These are phyloP conservation scores for Biscutella laevigata DNA, from an alignment of 441 rosid genomes.

Conservation along the genomic window DNA sequence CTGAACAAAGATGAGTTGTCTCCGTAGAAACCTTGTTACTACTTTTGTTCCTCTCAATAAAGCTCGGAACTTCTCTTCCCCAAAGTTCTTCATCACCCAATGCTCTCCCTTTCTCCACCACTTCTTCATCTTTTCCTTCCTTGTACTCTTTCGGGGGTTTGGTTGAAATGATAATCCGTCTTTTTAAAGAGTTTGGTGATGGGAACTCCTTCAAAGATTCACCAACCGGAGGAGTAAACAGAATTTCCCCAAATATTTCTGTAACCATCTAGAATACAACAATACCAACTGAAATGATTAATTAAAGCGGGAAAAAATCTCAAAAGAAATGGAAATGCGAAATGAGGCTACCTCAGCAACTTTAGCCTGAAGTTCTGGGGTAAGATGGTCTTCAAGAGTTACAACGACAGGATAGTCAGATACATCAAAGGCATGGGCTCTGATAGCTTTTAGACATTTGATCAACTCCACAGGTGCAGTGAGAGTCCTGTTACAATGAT, in stretches of 20 bases:
- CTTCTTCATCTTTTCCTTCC: conserved; percentile 40
- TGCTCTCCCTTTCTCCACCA: conserved; percentile 33
- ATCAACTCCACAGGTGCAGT: conserved; percentile 77
- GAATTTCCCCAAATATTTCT: conserved; percentile 62
- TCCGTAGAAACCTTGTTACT: conserved; percentile 41
- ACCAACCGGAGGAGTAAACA: conserved; percentile 53
- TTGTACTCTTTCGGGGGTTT: conserved; percentile 88
- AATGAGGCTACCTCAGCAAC: conserved; percentile 56
- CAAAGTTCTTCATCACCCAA: conserved; percentile 58
- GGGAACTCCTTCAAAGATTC: conserved; percentile 68
- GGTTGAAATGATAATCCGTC: conserved; percentile 63
- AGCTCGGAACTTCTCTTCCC: conserved; percentile 59
- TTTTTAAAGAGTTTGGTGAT: conserved; percentile 59
- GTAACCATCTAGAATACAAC: conserved; percentile 59
- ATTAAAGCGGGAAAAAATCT: not conserved
- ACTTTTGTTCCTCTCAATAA: conserved; percentile 22
- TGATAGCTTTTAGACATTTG: conserved; percentile 69
- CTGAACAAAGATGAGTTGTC: conserved; percentile 1
- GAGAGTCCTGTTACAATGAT: conserved; percentile 48
- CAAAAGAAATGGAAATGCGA: not conserved
- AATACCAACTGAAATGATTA: conserved; percentile 14
- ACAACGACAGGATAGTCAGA: conserved; percentile 77
- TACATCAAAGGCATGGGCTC: conserved; percentile 59
- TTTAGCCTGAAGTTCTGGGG: conserved; percentile 81
- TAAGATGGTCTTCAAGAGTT: conserved; percentile 89